phyloP scores from a whole-genome alignment of 176 grass and related monocot species.

The Juncus effusus region DNA sequence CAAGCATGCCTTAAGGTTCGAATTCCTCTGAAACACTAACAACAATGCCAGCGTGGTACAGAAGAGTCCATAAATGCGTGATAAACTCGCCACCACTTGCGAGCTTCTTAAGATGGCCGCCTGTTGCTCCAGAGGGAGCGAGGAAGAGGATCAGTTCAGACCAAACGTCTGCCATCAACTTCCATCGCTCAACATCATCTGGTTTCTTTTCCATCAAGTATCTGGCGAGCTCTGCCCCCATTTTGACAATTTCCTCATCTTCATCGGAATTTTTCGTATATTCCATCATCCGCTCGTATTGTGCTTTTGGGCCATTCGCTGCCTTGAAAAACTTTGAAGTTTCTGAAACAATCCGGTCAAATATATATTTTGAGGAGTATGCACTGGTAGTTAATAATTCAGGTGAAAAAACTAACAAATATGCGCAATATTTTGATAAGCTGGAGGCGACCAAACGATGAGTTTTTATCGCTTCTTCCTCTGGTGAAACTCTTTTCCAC shows the following conservation, averaged over 20 bases:
- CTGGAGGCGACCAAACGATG: neutral
- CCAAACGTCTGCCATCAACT: slow-evolving; percentile 25
- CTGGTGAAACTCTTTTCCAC: no score
- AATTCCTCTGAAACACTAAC: neutral
- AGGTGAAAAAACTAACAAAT: slow-evolving; percentile 35
- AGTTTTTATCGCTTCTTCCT: neutral
- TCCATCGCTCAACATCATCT: slow-evolving; percentile 6
- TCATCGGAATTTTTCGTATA: neutral
- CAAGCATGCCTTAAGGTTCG: no score
- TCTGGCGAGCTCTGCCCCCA: neutral
- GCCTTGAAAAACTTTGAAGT: neutral
- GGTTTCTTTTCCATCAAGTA: neutral
- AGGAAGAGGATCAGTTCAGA: slow-evolving; percentile 23
- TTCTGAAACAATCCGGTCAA: slow-evolving; percentile 8
- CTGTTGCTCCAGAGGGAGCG: neutral
- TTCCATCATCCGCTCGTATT: neutral
- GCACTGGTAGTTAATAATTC: slow-evolving; percentile 28
- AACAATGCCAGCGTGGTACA: slow-evolving; percentile 33
- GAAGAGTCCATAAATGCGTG: slow-evolving; percentile 34
- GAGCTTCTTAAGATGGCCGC: slow-evolving; percentile 29
- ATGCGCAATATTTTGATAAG: slow-evolving; percentile 41
- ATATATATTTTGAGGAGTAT: slow-evolving; percentile 8
- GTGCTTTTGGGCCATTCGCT: neutral
- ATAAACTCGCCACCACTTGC: slow-evolving; percentile 41
- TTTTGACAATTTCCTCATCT: neutral